phyloP scores from a whole-genome alignment of 768 basidiomycete species.

The Lactifluus hygrophoroides region DNA sequence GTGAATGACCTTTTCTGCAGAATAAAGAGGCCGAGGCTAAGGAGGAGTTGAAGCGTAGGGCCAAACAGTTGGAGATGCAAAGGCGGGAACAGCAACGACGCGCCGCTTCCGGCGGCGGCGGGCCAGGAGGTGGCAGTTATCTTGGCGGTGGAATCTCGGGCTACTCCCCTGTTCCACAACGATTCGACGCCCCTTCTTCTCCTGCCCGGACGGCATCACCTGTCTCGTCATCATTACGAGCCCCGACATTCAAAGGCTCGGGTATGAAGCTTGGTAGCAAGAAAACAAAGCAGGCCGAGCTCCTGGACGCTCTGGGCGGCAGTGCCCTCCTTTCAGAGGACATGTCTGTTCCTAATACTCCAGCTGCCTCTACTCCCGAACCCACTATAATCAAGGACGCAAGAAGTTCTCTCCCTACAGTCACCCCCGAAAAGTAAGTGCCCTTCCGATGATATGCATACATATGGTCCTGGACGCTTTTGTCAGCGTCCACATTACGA shows the following conservation, averaged over 20 bases:
- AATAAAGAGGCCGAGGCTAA: slow-evolving; percentile 99
- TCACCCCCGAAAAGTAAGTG: slow-evolving; percentile 64
- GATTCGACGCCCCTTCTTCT: slow-evolving; percentile 58
- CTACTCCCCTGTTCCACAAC: slow-evolving; percentile 58
- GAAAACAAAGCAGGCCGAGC: slow-evolving; percentile 81
- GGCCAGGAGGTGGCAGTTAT: slow-evolving; percentile 41
- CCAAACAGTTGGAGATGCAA: slow-evolving; percentile 97
- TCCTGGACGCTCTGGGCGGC: slow-evolving; percentile 81
- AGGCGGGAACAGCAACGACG: slow-evolving; percentile 88
- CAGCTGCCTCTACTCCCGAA: slow-evolving; percentile 40
- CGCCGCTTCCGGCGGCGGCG: slow-evolving; percentile 41
- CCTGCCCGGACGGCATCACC: slow-evolving; percentile 38
- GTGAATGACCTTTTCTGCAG: slow-evolving; percentile 30
- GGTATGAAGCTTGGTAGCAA: slow-evolving; percentile 97
- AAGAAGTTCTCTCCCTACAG: slow-evolving; percentile 61
- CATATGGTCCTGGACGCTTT: not conserved
- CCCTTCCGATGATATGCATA: not conserved
- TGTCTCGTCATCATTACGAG: slow-evolving; percentile 41
- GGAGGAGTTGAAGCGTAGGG: slow-evolving; percentile 95
- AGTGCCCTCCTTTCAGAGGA: slow-evolving; percentile 54
- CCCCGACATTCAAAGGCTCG: slow-evolving; percentile 82
- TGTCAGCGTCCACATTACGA: slow-evolving; percentile 71
- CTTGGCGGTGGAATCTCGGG: slow-evolving; percentile 60
- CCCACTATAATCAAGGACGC: slow-evolving; percentile 38
- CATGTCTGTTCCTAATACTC: slow-evolving; percentile 42